Percentiles rank a stretch among this genome's conserved stretches.
These are phyloP conservation scores for Solanum tarapatanum DNA, from an alignment of 257 asterid species.

Conservation along the genomic window DNA sequence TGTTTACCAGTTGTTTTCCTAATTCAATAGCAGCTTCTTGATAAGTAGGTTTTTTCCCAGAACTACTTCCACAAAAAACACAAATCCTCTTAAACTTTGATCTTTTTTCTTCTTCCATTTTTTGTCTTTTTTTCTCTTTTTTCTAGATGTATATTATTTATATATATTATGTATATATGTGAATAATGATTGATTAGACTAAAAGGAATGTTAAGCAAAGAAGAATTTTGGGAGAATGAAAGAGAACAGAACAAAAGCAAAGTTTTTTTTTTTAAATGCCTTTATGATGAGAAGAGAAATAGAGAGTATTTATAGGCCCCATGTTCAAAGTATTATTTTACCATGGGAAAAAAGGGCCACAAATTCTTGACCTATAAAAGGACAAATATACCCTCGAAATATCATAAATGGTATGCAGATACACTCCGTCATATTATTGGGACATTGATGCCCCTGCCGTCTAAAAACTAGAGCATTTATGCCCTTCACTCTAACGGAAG, in stretches of 20 bases:
- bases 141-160: background rate
- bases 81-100: conserved; percentile 70
- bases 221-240: background rate
- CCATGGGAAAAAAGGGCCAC: too few species aligned
- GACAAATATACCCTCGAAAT: too few species aligned
- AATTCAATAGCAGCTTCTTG: conserved; percentile 75
- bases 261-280: background rate
- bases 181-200: background rate
- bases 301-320: too few species aligned
- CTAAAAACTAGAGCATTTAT: too few species aligned
- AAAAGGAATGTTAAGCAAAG: background rate
- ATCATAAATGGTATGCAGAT: too few species aligned
- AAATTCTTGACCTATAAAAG: too few species aligned
- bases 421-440: too few species aligned
- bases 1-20: conserved; percentile 64
- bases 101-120: conserved; percentile 38
- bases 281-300: background rate
- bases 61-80: conserved; percentile 77
- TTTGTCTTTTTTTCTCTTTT: background rate
- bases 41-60: conserved; percentile 69
- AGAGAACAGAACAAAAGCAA: background rate
- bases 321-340: too few species aligned
- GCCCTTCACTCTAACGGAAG: too few species aligned
- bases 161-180: background rate
- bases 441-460: too few species aligned